These are phyloP conservation scores for Verticillium zaregamsianum DNA, from an alignment of 2,329 filamentous ascomycete genomes.

Conservation along the genomic window DNA sequence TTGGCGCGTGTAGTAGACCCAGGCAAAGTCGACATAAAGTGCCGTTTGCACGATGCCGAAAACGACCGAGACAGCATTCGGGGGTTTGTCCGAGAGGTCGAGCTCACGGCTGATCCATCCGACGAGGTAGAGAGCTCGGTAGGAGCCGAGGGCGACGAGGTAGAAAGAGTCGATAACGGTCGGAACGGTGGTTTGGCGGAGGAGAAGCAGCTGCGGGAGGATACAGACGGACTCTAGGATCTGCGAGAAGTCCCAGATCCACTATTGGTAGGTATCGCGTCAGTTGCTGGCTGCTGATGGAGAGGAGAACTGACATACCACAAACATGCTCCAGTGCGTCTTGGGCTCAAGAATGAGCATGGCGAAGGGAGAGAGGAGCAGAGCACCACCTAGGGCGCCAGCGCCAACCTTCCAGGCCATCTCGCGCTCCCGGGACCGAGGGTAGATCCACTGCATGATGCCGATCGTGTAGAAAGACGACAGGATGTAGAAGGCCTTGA, in stretches of 20 bases:
- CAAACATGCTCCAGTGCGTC: slow-evolving; percentile 41
- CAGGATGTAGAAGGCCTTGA: slow-evolving; percentile 86
- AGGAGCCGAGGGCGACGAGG: slow-evolving; percentile 79
- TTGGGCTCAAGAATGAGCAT: slow-evolving; percentile 61
- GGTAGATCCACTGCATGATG: slow-evolving; percentile 81
- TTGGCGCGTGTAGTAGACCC: slow-evolving; percentile 93
- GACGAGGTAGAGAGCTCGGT: slow-evolving; percentile 82
- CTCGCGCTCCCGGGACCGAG: slow-evolving; percentile 84
- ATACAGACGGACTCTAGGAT: slow-evolving; percentile 90
- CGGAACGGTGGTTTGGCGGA: slow-evolving; percentile 91
- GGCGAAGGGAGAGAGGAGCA: slow-evolving; percentile 67
- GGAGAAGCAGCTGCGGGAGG: slow-evolving; percentile 83
- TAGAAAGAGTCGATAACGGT: slow-evolving; percentile 98
- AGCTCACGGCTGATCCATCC: slow-evolving; percentile 79
- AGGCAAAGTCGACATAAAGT: slow-evolving; percentile 90
- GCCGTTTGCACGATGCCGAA: slow-evolving; percentile 88
- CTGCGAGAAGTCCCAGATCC: slow-evolving; percentile 83
- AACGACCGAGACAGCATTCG: slow-evolving; percentile 71
- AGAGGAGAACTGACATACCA: slow-evolving; percentile 33
- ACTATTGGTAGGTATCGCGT: slow-evolving; percentile 40
- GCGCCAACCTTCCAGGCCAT: slow-evolving; percentile 89
- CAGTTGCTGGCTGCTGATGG: slow-evolving; percentile 4
- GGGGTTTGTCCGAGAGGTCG: slow-evolving; percentile 52
- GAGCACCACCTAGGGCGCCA: slow-evolving; percentile 60
- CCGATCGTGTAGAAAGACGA: slow-evolving; percentile 83